Evolutionary conservation across 83 land plant genomes (phyloP), one percentile per base, ranked within the genome.

Genomic region (Diphasiastrum complanatum): DNA sequence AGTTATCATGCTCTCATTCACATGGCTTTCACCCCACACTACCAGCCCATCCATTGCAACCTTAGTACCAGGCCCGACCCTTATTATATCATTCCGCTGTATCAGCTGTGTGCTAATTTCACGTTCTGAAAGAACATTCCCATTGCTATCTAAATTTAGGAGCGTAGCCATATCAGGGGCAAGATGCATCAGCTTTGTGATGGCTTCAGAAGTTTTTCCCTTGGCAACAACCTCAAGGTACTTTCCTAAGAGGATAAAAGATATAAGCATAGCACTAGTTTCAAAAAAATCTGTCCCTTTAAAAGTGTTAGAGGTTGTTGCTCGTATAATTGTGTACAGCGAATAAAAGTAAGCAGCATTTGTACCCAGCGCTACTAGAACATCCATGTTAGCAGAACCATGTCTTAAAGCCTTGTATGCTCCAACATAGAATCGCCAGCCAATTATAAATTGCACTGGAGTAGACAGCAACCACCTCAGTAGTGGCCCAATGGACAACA

Each of bases 1-100:
- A 47, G 93, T 87, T 30, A 87, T 81, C 93, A 87, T 87, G 56
- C 89, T 81, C 70, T 87, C 93, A 63, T 84, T 87, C 2, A 87
- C 83, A 65, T 87, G 77, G 55, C 93, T 87, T 37, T 84, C 79
- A 0, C 93, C 93, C 85, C 85, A 79, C 14, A 77, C 57, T 27
- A 87, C 93, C 48, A 78, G 38, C 0, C 93, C 93, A 81, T 87
- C 93, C 19, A 78, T 64, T 50, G 93, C 75, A 0, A 84, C 78
- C 58, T 87, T 87, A 18, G 60, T 75, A 34, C 93, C 85, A 27
- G 89, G 89, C 23, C 69, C 18, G 24, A 87, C 51, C 51, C 84
- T 87, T 10, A 87, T 74, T n/a, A 81, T 67, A 54, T 87, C 93
- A 63, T 84, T 75, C 61, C 67, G 83, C 50, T 86, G 93, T 52